Evolutionary conservation across 768 basidiomycete species (phyloP), one percentile per base, ranked within the genome.

Genomic region (Ramaria sp.): DNA sequence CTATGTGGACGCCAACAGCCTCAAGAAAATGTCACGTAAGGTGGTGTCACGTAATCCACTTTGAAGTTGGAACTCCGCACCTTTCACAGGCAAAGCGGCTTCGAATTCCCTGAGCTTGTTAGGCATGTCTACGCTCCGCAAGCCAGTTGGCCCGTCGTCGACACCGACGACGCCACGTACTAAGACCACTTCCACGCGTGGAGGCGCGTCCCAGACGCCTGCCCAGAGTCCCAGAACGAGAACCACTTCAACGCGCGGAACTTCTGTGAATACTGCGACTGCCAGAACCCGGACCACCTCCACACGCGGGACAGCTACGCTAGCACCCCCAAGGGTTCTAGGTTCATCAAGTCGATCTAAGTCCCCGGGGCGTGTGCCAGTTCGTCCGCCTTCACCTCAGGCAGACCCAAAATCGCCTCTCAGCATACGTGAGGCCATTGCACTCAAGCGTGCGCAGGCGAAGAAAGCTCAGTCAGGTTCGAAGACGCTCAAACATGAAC

Each of bases 401-500:
- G 24, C 59, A n/a, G 52, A 39, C 10, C 19, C 54, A 15, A 52
- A 52, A 52, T 47, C 47, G 10, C 39, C 41, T 12, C 58, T 78
- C 31, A 88, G 78, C 64, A 77, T 90, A 60, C 82, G 82, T 62
- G 89, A 89, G 60, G 84, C 82, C 13, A 89, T 91, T 65, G 88
- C 88, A 1, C 71, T 88, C 46, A 87, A 80, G 60, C 75, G 88
- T 43, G 87, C 88, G 0, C 85, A 89, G 64, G 86, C 83, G 0
- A 88, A 84, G 71, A 90, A 88, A 63, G 71, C 75, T 2, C 62
- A 59, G 48, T 54, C 53, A 68, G 72, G 10, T 33, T 37, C 59
- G 7, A 53, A 42, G 41, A 24, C 42, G 17, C 42, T 59, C 4
- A 33, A 53, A 27, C 46, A 43, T 39, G 39, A 37, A 20, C 45